phyloP scores from a whole-genome alignment of 108 stramenopile genomes.

The Cylindrotheca fusiformis region DNA sequence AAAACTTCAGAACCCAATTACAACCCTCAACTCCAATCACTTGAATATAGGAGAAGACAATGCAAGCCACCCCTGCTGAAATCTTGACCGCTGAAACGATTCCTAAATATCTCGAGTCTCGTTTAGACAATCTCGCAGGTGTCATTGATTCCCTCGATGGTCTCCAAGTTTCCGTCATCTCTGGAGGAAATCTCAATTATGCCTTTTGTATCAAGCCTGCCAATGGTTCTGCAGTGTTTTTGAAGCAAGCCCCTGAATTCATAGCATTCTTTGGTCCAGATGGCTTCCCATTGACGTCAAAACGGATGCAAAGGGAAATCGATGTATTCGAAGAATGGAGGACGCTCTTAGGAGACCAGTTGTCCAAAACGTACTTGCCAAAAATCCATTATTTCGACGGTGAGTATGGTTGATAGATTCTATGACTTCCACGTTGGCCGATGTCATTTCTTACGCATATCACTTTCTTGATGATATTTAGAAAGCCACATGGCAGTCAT shows the following conservation, averaged over 20 bases:
- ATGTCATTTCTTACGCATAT: neutral
- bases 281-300: constrained; percentile 67
- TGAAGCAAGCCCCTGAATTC: constrained; percentile 83
- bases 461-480: constrained; percentile 1
- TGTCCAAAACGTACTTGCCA: constrained; percentile 49
- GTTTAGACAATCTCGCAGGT: constrained; percentile 41
- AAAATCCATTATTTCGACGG: constrained; percentile 72
- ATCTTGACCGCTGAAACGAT: constrained; percentile 67
- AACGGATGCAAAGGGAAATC: constrained; percentile 67
- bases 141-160: constrained; percentile 15
- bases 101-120: constrained; percentile 48
- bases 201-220: constrained; percentile 64
- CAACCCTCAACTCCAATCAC: too few species aligned
- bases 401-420: constrained; percentile 19
- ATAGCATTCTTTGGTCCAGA: constrained; percentile 78
- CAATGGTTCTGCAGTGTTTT: constrained; percentile 52
- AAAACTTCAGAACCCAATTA: too few species aligned
- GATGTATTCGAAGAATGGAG: constrained; percentile 65
- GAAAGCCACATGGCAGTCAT: constrained; percentile 59
- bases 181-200: constrained; percentile 84
- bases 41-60: too few species aligned
- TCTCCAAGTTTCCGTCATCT: constrained; percentile 49
- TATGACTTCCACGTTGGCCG: too few species aligned
- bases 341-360: constrained; percentile 38
- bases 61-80: constrained; percentile 19